Percentiles rank a stretch among this genome's conserved stretches.
These are phyloP conservation scores for Prunus yedoensis DNA, from an alignment of 331 rosid species.

Conservation along the genomic window DNA sequence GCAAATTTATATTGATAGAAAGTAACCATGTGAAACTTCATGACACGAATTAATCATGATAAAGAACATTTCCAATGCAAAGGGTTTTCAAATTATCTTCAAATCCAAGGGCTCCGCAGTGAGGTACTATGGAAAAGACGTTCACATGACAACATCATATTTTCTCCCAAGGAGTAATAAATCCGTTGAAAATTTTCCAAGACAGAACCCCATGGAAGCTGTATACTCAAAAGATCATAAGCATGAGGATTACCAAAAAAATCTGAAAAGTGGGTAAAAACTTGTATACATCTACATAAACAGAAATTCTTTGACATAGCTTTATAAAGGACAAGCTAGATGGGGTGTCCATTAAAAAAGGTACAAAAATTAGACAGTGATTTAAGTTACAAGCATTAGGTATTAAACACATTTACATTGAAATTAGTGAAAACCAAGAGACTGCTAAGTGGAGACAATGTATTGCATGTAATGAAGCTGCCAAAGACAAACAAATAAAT, in stretches of 20 bases:
- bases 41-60: not conserved
- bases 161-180: not conserved
- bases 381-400: not conserved
- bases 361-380: not conserved
- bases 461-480: conserved; percentile 3
- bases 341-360: not conserved
- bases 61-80: not conserved
- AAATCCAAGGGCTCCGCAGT: not conserved
- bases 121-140: not conserved
- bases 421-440: not conserved
- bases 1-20: not conserved
- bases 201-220: not conserved
- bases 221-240: not conserved
- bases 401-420: not conserved
- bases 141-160: not conserved
- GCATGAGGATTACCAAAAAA: not conserved
- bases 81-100: not conserved
- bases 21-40: not conserved
- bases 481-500: conserved; percentile 10
- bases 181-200: not conserved
- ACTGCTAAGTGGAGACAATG: not conserved
- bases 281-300: not conserved
- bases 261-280: not conserved
- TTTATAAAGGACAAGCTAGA: not conserved
- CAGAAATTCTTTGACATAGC: not conserved